Conservation (phyloP, 2,329 filamentous ascomycete species). For the Arthrobotrys pseudoclavata region DNA sequence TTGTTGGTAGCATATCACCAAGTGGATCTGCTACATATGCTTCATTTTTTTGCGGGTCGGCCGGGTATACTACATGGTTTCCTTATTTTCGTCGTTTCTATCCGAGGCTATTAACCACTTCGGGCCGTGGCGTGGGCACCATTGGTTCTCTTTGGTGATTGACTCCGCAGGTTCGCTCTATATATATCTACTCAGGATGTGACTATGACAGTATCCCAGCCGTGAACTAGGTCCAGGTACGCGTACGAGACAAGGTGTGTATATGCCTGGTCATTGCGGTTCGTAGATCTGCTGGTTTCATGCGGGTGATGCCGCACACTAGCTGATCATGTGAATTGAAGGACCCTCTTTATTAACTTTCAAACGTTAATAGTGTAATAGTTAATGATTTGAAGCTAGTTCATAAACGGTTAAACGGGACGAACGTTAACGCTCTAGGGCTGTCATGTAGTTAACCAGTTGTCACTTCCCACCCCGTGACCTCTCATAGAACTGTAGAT, state of each 20-base stretch:
- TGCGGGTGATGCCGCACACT: not conserved
- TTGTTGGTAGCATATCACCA: not conserved
- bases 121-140: not conserved
- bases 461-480: too few relatives aligned
- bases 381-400: too few relatives aligned
- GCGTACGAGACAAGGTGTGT: too few relatives aligned
- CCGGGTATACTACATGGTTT: not conserved
- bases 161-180: not conserved
- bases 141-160: not conserved
- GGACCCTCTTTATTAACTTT: too few relatives aligned
- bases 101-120: conserved; percentile 1
- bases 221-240: too few relatives aligned
- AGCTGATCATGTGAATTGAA: not conserved
- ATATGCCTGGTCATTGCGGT: too few relatives aligned
- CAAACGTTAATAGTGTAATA: too few relatives aligned
- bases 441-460: too few relatives aligned
- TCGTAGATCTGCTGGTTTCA: not conserved
- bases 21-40: not conserved
- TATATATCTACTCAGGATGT: not conserved
- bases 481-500: too few relatives aligned
- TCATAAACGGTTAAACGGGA: too few relatives aligned
- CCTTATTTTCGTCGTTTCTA: not conserved
- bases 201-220: too few relatives aligned
- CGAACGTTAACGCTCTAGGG: too few relatives aligned
- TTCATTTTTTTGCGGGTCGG: not conserved